phyloP scores from a whole-genome alignment of 345 rosid species.

The Gynandropsis gynandra region DNA sequence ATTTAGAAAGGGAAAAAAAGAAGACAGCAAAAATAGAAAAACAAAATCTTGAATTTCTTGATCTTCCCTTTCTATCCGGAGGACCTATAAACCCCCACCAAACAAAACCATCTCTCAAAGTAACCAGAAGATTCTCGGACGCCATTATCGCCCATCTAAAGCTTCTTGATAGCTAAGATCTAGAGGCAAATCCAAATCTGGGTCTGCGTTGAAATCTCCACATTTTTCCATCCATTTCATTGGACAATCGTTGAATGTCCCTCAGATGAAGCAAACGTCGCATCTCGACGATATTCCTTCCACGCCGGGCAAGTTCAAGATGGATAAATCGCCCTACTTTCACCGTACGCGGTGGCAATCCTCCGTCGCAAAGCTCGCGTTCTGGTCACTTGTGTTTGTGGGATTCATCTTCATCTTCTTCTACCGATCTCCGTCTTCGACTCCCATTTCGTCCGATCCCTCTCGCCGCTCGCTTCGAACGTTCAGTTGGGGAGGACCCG shows the following conservation, averaged over 20 bases:
- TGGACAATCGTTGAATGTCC: conserved; percentile 9
- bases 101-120: conserved; percentile 30
- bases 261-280: conserved; percentile 51
- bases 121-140: conserved; percentile 41
- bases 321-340: conserved; percentile 66
- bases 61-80: conserved; percentile 16
- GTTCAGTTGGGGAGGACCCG: conserved; percentile 62
- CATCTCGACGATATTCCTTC: conserved; percentile 75
- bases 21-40: too few species aligned
- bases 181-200: background rate
- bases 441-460: conserved; percentile 41
- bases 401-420: conserved; percentile 75
- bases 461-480: conserved; percentile 71
- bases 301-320: conserved; percentile 94
- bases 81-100: conserved; percentile 27
- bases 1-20: too few species aligned
- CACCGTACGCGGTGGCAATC: conserved; percentile 68
- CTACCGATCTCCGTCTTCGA: conserved; percentile 66
- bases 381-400: conserved; percentile 76
- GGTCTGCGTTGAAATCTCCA: background rate
- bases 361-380: conserved; percentile 70
- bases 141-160: conserved; percentile 13
- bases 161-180: conserved; percentile 3
- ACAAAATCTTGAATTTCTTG: background rate
- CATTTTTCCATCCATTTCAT: background rate